Evolutionary conservation across 768 basidiomycete genomes (phyloP).

Genomic region (Suillus spraguei): DNA sequence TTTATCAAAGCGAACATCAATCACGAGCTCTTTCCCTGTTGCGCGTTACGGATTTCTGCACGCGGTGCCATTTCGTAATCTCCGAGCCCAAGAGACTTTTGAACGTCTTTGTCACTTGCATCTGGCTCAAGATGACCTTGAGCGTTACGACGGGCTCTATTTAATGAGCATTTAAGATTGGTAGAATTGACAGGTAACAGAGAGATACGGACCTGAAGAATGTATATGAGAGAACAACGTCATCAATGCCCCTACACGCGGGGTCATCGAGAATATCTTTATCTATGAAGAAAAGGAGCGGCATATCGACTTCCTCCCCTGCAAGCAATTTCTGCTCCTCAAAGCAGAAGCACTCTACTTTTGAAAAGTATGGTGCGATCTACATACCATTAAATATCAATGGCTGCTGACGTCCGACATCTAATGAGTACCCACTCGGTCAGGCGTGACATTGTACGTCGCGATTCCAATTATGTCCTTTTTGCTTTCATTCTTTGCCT

Average conservation of each 20-base stretch:
- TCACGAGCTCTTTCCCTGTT: slow-evolving; percentile 6
- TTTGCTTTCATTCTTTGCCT: slow-evolving; percentile 81
- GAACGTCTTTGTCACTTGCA: slow-evolving; percentile 76
- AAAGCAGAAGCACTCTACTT: slow-evolving; percentile 99
- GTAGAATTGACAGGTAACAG: background rate
- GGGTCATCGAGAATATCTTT: slow-evolving; percentile 96
- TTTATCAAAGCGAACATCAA: background rate
- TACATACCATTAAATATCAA: slow-evolving; percentile 31
- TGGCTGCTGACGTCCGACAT: background rate
- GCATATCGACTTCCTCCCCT: slow-evolving; percentile 97
- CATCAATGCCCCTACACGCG: slow-evolving; percentile 80
- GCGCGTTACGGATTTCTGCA: slow-evolving; percentile 29
- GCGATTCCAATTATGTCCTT: slow-evolving; percentile 97
- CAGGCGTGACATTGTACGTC: slow-evolving; percentile 99
- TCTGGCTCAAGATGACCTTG: slow-evolving; percentile 91
- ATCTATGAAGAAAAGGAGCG: slow-evolving; percentile 98
- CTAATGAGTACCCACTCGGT: slow-evolving; percentile 61
- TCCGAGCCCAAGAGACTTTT: slow-evolving; percentile 78
- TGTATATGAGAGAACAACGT: slow-evolving; percentile 94
- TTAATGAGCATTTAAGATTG: background rate
- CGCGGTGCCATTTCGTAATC: slow-evolving; percentile 53
- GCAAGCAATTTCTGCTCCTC: slow-evolving; percentile 96
- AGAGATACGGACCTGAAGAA: slow-evolving; percentile 81
- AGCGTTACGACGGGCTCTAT: slow-evolving; percentile 82
- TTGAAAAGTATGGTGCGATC: slow-evolving; percentile 98